These are phyloP conservation scores for Geranium incanum DNA, from an alignment of 441 rosid species.

Conservation along the genomic window DNA sequence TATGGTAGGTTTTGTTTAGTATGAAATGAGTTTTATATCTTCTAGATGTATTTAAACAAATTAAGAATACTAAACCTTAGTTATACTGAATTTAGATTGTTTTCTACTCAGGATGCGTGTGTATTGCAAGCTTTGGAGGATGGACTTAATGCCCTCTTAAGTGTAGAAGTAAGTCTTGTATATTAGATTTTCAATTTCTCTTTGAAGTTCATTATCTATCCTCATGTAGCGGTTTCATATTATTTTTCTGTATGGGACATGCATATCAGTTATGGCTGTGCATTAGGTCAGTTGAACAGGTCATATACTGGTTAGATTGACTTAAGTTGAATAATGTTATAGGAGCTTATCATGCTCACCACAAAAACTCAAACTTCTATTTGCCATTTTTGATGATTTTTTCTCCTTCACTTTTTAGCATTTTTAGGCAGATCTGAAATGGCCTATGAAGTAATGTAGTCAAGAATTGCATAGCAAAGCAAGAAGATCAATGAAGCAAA, in stretches of 20 bases:
- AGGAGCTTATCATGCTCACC: background rate
- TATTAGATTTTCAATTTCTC: conserved; percentile 7
- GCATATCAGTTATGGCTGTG: background rate
- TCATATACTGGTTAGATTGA: background rate
- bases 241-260: conserved; percentile 1
- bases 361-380: background rate
- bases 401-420: background rate
- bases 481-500: background rate
- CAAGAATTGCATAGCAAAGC: background rate
- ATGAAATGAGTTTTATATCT: conserved; percentile 9
- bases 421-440: background rate
- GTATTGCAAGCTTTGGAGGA: conserved; percentile 74
- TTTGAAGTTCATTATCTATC: conserved; percentile 3
- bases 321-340: background rate
- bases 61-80: conserved; percentile 7
- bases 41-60: conserved; percentile 20
- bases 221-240: conserved; percentile 14
- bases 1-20: conserved; percentile 41
- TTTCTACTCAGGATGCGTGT: conserved; percentile 51
- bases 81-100: conserved; percentile 20
- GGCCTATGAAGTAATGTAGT: background rate
- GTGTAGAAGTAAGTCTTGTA: conserved; percentile 69
- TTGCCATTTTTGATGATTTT: background rate
- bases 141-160: conserved; percentile 87
- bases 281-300: background rate